Conservation (phyloP, 306 rosid species). For the Glycine tomentella region DNA sequence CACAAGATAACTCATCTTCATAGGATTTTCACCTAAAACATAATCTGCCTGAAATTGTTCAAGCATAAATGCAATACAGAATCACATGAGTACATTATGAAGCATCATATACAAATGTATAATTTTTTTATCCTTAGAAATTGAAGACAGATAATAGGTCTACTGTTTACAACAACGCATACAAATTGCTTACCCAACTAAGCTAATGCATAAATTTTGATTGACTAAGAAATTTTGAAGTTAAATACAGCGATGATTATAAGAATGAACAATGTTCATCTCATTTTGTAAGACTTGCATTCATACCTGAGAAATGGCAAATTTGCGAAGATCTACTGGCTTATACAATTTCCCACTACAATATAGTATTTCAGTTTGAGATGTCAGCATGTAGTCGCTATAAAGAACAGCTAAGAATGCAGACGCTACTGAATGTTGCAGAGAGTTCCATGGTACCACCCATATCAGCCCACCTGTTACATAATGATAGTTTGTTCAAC, state of each 20-base stretch:
- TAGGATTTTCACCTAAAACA: conserved; percentile 62
- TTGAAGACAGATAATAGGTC: too few species aligned
- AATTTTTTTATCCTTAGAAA: too few species aligned
- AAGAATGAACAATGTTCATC: neutral
- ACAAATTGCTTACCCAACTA: too few species aligned
- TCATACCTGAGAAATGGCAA: conserved; percentile 72
- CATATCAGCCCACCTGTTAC: conserved; percentile 71
- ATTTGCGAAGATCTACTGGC: conserved; percentile 65
- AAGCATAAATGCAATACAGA: neutral
- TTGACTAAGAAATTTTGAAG: neutral
- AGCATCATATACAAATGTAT: neutral
- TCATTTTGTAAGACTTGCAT: conserved; percentile 8
- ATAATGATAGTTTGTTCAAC: conserved; percentile 10
- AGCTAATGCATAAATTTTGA: too few species aligned
- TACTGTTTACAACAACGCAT: too few species aligned
- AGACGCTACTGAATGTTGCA: conserved; percentile 71
- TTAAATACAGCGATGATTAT: neutral
- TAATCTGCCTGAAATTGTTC: conserved; percentile 63
- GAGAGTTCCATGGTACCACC: conserved; percentile 61
- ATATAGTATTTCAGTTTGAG: conserved; percentile 58
- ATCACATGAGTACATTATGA: neutral
- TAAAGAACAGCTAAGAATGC: conserved; percentile 72
- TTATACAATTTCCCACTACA: conserved; percentile 59
- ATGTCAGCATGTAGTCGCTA: conserved; percentile 74
- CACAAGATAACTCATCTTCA: conserved; percentile 71